Evolutionary conservation across 257 asterid species (phyloP), one percentile per base, ranked within the genome.

Genomic region (Dorcoceras hygrometricum): DNA sequence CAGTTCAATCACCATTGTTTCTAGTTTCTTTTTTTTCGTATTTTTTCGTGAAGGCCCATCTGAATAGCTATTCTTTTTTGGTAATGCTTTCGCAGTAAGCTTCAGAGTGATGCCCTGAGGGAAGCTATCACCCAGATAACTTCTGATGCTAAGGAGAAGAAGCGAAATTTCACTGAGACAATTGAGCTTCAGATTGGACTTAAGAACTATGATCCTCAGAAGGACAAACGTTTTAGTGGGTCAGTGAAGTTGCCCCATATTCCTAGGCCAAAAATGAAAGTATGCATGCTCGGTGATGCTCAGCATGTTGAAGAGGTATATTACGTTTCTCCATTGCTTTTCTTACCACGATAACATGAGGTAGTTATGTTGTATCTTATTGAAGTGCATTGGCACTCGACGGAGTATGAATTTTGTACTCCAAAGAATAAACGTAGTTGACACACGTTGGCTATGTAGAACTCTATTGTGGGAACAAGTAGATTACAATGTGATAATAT

Each of bases 91-190:
- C 48, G 31, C 72, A 72, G 72, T 50, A 66, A 72, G 68, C 72
- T 72, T 58, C 71, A 66, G 63, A 72, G 77, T 12, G 77, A 72
- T 2, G 77, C 72, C 19, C 14, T 72, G 20, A 66, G 77, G 32
- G 77, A 72, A 72, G 77, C 77, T 18, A 66, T 72, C 29, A 8
- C 63, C 14, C 63, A 29, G 31, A 72, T 72, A 25, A 12, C 31
- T 57, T 58, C 36, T 26, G 77, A 66, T 31, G 63, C 58, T 1
- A 46, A 61, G 28, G 77, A 66, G 58, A 72, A 66, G 55, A 72
- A 72, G 62, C 56, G 53, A 12, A 63, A 63, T 18, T 63, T 63
- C 25, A 39, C 56, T 11, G 67, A 63, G 67, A 63, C 67, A 5
- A 23, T 23, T 23, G 67, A 63, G 57, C 67, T 63, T 20, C 57